Evolutionary conservation across 1,284 basidiomycete species (phyloP), one percentile per base, ranked within the genome.

Genomic region (Clitocybe nebularis): DNA sequence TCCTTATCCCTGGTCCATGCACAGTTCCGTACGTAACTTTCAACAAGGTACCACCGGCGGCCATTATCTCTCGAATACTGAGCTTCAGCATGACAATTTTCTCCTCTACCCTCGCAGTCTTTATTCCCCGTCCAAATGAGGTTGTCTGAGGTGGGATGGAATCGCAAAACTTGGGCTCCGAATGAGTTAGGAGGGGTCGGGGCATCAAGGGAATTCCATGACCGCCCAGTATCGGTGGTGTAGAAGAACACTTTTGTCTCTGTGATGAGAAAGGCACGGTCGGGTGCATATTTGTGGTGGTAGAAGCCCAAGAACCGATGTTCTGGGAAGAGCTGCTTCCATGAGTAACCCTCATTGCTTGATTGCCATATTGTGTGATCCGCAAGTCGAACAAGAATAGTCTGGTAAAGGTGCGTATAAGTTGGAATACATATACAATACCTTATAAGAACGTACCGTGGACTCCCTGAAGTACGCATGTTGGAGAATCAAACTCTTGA

Each of bases 231-330:
- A 62, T 95, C 81, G 11, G 84, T 91, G 3, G 95, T 97, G 58
- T 87, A 88, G 65, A 75, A 89, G 56, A 84, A 85, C 30, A 69
- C 72, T 13, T 71, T 59, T 1, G 72, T 69, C 24, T 74, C 71
- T 3, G 93, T 93, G 67, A 98, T 79, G 49, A 98, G 81, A 64
- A 92, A 98, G 1, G 92, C 95, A 14, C 94, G 84, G 45, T 91
- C 87, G 36, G 74, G 55, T 24, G 79, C 69, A 66, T 88, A 89
- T 23, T 76, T 68, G 68, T 99, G 94, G 66, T 94, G 84, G 53
- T 87, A 87, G 66, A 98, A 86, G 0, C 78, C 81, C 26, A 97
- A 68, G 67, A 95, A 90, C 3, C 71, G 76, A 44, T 84, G 70
- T 2, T 68, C 71, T 0, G 79, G 72, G 52, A 64, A 67, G 9